A percentile compares a stretch with the other conserved stretches of the same genome.
Conservation (phyloP, 441 rosid species). For the Pelargonium citronellum region DNA sequence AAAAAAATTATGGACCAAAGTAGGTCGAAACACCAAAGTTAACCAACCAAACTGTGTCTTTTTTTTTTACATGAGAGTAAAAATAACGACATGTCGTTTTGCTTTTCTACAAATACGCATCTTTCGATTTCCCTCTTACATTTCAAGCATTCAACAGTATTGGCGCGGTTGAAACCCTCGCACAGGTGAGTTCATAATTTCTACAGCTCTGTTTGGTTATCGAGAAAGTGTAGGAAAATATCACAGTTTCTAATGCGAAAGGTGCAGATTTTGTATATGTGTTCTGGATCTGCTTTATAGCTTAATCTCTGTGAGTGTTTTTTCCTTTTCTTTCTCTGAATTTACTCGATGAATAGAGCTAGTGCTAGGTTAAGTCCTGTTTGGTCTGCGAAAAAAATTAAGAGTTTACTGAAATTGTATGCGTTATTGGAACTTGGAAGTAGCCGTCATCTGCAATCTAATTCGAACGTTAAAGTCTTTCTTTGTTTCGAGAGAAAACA, state of each 20-base stretch:
- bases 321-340: background rate
- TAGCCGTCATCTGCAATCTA: background rate
- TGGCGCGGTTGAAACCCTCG: constrained; percentile 6
- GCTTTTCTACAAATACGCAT: background rate
- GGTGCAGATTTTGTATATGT: background rate
- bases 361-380: constrained; percentile 1
- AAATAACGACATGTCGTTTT: background rate
- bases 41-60: no score
- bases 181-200: background rate
- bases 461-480: background rate
- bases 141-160: background rate
- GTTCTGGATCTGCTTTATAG: background rate
- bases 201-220: background rate
- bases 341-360: background rate
- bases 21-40: no score
- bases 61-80: no score
- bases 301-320: background rate
- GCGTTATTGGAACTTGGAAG: background rate
- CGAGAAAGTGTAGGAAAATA: background rate
- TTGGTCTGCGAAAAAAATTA: background rate
- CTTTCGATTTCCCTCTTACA: background rate
- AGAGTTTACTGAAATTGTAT: background rate
- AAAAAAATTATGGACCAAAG: no score
- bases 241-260: background rate
- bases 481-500: background rate